Percentiles rank a stretch among this genome's conserved stretches.
These are phyloP conservation scores for Quercus parvula DNA, from an alignment of 306 rosid species.

Conservation along the genomic window DNA sequence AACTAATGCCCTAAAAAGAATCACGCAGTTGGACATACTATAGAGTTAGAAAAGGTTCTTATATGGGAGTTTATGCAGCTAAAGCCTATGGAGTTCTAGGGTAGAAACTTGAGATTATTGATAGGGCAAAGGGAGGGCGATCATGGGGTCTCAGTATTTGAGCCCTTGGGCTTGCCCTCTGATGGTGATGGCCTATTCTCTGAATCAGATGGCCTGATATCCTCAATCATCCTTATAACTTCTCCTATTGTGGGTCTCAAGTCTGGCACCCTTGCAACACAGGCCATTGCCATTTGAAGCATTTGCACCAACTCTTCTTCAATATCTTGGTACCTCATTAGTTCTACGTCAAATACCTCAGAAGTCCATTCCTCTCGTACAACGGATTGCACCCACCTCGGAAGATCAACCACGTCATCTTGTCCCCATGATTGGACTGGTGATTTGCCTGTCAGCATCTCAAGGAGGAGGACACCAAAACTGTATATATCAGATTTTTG, in stretches of 20 bases:
- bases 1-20: conserved; percentile 11
- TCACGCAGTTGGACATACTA: conserved; percentile 4
- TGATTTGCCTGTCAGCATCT: conserved; percentile 82
- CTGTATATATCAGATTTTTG: conserved; percentile 79
- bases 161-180: conserved; percentile 36
- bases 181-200: conserved; percentile 44
- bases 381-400: conserved; percentile 86
- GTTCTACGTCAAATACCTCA: conserved; percentile 91
- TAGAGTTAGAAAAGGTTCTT: not conserved
- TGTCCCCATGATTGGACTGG: conserved; percentile 70
- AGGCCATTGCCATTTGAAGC: conserved; percentile 93
- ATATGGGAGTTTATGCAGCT: conserved; percentile 3
- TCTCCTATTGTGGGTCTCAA: conserved; percentile 80
- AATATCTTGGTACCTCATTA: conserved; percentile 62
- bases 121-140: not conserved
- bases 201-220: conserved; percentile 43
- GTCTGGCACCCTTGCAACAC: conserved; percentile 74
- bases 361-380: conserved; percentile 95
- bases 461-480: conserved; percentile 86
- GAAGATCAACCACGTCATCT: conserved; percentile 74
- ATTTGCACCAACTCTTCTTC: conserved; percentile 95
- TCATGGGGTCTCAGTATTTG: conserved; percentile 29
- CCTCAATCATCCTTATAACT: conserved; percentile 72
- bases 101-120: not conserved
- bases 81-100: not conserved